Evolutionary conservation across 805 yeast genomes (phyloP), one percentile per base, ranked within the genome.

Genomic region (Starmerella vaccinii): DNA sequence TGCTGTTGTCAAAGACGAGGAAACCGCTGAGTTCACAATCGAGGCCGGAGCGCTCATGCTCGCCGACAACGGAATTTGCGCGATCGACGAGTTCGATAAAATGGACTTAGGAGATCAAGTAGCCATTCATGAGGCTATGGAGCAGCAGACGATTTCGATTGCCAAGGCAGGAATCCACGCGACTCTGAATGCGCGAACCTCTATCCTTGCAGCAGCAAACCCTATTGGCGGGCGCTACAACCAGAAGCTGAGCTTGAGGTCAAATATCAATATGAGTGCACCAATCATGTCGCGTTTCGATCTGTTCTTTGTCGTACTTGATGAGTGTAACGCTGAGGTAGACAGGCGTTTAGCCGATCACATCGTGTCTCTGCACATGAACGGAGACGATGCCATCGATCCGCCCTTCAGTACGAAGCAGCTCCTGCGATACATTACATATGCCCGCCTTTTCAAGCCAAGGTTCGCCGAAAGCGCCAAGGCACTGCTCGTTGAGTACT

Each of bases 101-200:
- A 92, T 92, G 98, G 97, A 90, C 67, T 68, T 89, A 39, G 69
- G 81, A 1, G 97, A 92, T 68, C 97, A 92, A 69, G 97, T 92
- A 49, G 97, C 97, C 3, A 90, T 92, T 71, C 98, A 92, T 70
- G 98, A 92, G 71, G 98, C 97, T 22, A 92, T 92, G 98, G 98
- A 92, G 75, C 98, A 92, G 70, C 98, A 92, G 68, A 92, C 98
- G 0, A 92, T 92, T 58, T 89, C 97, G 15, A 92, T 92, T 62
- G 97, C 98, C 10, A 92, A 92, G 66, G 98, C 98, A 0, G 98
- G 98, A 63, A 92, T 92, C 57, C 97, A 92, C 63, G 97, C 98
- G 1, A 92, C 98, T 0, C 72, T 92, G 61, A 92, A 92, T 66
- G 98, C 98, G 1, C 77, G 98, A 63, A 87, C 98, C 0, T 87